Evolutionary conservation across 306 rosid species (phyloP).

Genomic region (Casuarina equisetifolia): DNA sequence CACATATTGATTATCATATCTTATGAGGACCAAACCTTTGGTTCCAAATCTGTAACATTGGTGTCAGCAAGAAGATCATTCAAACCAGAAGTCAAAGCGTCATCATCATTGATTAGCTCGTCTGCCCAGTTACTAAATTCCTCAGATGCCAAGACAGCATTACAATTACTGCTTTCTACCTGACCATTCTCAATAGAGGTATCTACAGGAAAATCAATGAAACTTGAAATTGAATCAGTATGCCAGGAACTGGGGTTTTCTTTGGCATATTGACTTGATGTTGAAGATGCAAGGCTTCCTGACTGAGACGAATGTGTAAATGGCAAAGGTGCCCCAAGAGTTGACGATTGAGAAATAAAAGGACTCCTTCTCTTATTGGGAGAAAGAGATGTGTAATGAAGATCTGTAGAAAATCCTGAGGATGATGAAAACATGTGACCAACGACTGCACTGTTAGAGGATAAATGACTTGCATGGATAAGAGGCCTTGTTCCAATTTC

Average conservation of each 20-base stretch:
- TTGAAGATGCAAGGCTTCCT: constrained; percentile 48
- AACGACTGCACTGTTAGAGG: constrained; percentile 64
- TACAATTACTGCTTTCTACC: constrained; percentile 65
- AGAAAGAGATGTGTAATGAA: constrained; percentile 75
- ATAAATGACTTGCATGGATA: constrained; percentile 50
- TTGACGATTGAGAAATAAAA: constrained; percentile 59
- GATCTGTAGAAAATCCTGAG: constrained; percentile 78
- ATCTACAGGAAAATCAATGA: constrained; percentile 73
- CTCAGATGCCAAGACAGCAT: constrained; percentile 58
- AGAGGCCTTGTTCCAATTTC: constrained; percentile 52
- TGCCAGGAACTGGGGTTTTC: constrained; percentile 70
- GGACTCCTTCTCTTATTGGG: constrained; percentile 52
- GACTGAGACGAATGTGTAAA: constrained; percentile 59
- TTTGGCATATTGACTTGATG: constrained; percentile 50
- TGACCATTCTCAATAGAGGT: constrained; percentile 57
- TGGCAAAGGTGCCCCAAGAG: constrained; percentile 46
- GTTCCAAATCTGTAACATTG: constrained; percentile 66
- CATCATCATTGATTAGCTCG: constrained; percentile 81
- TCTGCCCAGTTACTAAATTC: constrained; percentile 92
- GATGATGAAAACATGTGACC: constrained; percentile 90
- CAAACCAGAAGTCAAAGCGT: constrained; percentile 77
- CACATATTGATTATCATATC: constrained; percentile 25
- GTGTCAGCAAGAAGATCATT: constrained; percentile 77
- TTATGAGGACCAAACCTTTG: constrained; percentile 59
- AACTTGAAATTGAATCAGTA: constrained; percentile 66